A percentile compares a stretch with the other conserved stretches of the same genome.
phyloP scores from a whole-genome alignment of 805 yeast species.

The Lipomyces yamanashiensis region DNA sequence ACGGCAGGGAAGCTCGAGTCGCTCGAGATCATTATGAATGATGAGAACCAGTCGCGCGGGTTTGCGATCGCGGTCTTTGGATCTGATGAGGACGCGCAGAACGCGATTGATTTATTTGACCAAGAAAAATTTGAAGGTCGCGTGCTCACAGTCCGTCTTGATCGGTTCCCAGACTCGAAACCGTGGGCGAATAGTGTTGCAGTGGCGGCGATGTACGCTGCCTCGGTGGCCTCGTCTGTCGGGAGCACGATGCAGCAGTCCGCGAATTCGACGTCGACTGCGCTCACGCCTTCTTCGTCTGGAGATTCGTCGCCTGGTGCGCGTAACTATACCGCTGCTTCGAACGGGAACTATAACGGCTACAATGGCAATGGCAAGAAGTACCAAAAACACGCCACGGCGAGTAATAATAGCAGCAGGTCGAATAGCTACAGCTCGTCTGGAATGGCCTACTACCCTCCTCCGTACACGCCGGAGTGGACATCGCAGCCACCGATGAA shows the following conservation, averaged over 20 bases:
- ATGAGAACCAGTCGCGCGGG: conserved; percentile 56
- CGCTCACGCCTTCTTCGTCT: conserved; percentile 19
- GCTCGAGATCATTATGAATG: conserved; percentile 49
- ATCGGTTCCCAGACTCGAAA: conserved; percentile 52
- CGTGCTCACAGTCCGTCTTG: conserved; percentile 63
- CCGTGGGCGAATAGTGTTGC: conserved; percentile 7
- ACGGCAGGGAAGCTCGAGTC: conserved; percentile 40
- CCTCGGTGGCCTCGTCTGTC: conserved; percentile 7
- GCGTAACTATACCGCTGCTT: neutral
- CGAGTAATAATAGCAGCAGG: neutral
- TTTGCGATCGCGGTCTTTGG: conserved; percentile 66
- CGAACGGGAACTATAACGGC: neutral
- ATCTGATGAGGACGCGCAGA: conserved; percentile 52
- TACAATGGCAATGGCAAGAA: neutral
- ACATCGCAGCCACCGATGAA: neutral
- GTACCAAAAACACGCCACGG: conserved; percentile 3
- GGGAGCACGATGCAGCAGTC: neutral
- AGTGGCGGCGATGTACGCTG: conserved; percentile 9
- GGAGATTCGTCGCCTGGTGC: conserved; percentile 17
- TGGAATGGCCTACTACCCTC: conserved; percentile 8
- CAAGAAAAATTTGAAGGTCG: conserved; percentile 63
- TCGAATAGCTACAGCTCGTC: conserved; percentile 8
- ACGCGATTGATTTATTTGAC: conserved; percentile 57
- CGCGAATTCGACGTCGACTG: neutral
- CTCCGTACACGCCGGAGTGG: conserved; percentile 6